These are phyloP conservation scores for Wallacemonas sp. DNA, from an alignment of 208 protist genomes.

Conservation along the genomic window DNA sequence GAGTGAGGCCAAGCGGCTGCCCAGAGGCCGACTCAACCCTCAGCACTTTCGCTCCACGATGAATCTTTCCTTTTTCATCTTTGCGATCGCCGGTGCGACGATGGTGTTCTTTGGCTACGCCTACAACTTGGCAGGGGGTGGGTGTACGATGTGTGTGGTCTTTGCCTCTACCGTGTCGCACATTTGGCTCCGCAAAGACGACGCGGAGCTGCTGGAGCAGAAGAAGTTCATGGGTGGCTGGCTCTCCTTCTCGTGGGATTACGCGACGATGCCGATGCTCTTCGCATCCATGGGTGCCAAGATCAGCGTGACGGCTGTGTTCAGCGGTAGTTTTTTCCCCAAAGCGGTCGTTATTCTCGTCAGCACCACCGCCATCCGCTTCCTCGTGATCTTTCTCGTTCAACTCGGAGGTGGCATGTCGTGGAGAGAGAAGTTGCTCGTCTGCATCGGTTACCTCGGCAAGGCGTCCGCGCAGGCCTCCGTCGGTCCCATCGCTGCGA, in stretches of 20 bases:
- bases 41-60: conserved; percentile 59
- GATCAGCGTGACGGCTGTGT: conserved; percentile 61
- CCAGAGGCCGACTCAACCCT: conserved; percentile 60
- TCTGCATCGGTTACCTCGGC: conserved; percentile 68
- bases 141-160: conserved; percentile 72
- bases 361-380: conserved; percentile 53
- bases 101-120: conserved; percentile 76
- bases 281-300: conserved; percentile 78
- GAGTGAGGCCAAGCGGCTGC: conserved; percentile 61
- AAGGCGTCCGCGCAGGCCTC: conserved; percentile 81
- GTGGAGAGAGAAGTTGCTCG: conserved; percentile 57
- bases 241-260: conserved; percentile 72
- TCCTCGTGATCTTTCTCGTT: conserved; percentile 50
- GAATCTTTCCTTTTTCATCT: conserved; percentile 58
- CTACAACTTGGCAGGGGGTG: conserved; percentile 60
- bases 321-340: conserved; percentile 67
- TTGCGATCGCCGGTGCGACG: conserved; percentile 41
- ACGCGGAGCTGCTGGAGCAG: conserved; percentile 56
- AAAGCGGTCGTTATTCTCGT: conserved; percentile 64
- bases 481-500: conserved; percentile 62
- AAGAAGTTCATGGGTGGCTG: conserved; percentile 65
- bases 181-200: conserved; percentile 51
- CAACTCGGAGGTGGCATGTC: conserved; percentile 54
- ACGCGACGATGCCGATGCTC: conserved; percentile 67
- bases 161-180: conserved; percentile 76